These are phyloP conservation scores for Oryza glaberrima DNA, from an alignment of 176 grass and related monocot species.

Conservation along the genomic window DNA sequence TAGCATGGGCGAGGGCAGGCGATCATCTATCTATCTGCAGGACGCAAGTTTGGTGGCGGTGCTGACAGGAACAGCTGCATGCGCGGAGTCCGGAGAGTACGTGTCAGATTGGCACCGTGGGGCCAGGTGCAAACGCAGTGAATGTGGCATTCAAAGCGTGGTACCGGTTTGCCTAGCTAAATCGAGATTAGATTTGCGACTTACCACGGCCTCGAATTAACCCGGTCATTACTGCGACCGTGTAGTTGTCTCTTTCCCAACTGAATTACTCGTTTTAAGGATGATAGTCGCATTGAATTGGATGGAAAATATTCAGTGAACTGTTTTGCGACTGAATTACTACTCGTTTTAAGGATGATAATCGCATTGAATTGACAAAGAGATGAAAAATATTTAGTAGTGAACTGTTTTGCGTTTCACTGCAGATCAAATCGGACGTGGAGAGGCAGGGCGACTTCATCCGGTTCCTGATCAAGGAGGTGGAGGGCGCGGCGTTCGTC, in stretches of 20 bases:
- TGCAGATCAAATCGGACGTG: slow-evolving; percentile 89
- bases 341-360: background rate
- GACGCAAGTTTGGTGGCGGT: background rate
- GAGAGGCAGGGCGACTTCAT: slow-evolving; percentile 93
- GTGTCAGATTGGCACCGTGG: slow-evolving; percentile 8
- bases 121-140: background rate
- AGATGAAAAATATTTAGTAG: background rate
- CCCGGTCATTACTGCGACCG: background rate
- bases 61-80: background rate
- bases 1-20: background rate
- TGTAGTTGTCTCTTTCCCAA: background rate
- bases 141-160: slow-evolving; percentile 3
- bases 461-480: slow-evolving; percentile 86
- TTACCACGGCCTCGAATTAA: background rate
- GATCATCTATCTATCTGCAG: background rate
- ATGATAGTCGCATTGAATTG: background rate
- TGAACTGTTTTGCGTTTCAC: background rate
- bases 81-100: background rate
- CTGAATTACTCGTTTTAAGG: background rate
- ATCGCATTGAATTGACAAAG: background rate
- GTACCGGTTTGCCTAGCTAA: background rate
- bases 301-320: background rate
- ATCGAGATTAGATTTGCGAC: background rate
- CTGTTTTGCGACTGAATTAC: background rate
- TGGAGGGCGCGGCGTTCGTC: slow-evolving; percentile 63